Base-by-base conservation (phyloP, 768 basidiomycete genomes). In the Lentinula sp. region DNA sequence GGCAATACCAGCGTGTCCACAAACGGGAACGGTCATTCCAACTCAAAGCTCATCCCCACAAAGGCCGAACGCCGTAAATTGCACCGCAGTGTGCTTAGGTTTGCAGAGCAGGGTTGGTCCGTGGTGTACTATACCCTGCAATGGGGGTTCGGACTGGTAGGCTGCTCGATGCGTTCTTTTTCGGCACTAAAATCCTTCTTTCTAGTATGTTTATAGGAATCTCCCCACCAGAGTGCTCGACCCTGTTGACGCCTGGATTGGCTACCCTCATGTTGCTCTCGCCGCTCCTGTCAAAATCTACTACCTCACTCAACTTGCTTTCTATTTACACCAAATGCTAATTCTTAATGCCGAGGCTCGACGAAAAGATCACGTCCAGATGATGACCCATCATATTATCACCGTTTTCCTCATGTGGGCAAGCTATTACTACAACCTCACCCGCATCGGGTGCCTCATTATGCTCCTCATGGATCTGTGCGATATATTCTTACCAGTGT, bases 31-130 rank as follows among this genome's bases (percentile, higher is more conserved):
- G 65, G 48, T 50, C 67, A n/a, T 57, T 58, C 55, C 63, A 68
- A 35, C 23, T 12, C 33, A 35, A 50, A 39, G 15, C 13, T 20
- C 33, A 32, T n/a, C 23, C 32, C 60, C 51, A 37, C 42, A 4
- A 59, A 53, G 20, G 51, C 43, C 23, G 42, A 91, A 66, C 75
- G 81, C 18, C 84, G 79, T 57, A 81, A 78, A 65, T 77, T 91
- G 61, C 84, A 88, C 62, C 80, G 88, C 68, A 87, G 85, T 63
- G 86, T 94, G 45, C 71, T 91, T 49, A 80, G 97, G 66, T 98
- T 98, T 69, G 92, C 93, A 2, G 97, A 99, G 72, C 97, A 99
- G 74, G 91, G 93, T 60, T 98, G 94, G 92, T 85, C 85, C 39
- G 80, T 87, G 49, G 73, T 92, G 53, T 98, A 96, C 73, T 94